phyloP scores from a whole-genome alignment of 257 asterid genomes.

The Salvia splendens region DNA sequence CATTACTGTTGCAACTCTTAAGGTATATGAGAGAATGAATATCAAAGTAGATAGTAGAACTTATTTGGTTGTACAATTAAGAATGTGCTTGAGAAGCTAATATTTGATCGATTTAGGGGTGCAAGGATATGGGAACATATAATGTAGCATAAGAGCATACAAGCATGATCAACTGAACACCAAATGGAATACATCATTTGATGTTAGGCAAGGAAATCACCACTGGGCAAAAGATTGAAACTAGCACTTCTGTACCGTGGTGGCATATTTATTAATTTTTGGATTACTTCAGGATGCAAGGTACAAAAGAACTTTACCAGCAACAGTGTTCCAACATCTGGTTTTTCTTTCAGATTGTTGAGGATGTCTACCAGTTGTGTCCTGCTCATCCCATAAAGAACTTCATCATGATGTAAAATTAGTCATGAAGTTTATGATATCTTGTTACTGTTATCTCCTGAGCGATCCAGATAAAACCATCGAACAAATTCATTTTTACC shows the following conservation, averaged over 20 bases:
- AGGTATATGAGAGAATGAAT: conserved; percentile 6
- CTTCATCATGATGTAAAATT: conserved; percentile 26
- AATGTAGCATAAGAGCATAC: conserved; percentile 3
- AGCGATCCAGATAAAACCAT: conserved; percentile 19
- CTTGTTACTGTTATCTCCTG: conserved; percentile 13
- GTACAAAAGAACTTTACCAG: conserved; percentile 45
- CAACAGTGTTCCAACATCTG: conserved; percentile 88
- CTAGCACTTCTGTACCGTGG: conserved; percentile 13
- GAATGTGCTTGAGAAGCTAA: too few relatives aligned
- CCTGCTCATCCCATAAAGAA: conserved; percentile 38
- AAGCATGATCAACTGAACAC: conserved; percentile 15
- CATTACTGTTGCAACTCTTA: conserved; percentile 20
- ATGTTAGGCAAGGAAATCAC: conserved; percentile 12
- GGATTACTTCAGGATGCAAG: conserved; percentile 26
- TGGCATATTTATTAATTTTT: conserved; percentile 23
- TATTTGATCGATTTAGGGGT: not conserved
- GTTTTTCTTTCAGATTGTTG: conserved; percentile 88
- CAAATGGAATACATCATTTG: conserved; percentile 22
- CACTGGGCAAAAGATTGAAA: conserved; percentile 22
- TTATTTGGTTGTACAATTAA: not conserved
- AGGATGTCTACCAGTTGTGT: conserved; percentile 85
- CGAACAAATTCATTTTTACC: not conserved
- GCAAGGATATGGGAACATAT: not conserved
- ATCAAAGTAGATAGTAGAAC: conserved; percentile 8
- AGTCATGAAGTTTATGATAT: not conserved